A percentile compares a stretch with the other conserved stretches of the same genome.
Conservation (phyloP, 257 asterid genomes). For the Jacaranda mimosifolia region DNA sequence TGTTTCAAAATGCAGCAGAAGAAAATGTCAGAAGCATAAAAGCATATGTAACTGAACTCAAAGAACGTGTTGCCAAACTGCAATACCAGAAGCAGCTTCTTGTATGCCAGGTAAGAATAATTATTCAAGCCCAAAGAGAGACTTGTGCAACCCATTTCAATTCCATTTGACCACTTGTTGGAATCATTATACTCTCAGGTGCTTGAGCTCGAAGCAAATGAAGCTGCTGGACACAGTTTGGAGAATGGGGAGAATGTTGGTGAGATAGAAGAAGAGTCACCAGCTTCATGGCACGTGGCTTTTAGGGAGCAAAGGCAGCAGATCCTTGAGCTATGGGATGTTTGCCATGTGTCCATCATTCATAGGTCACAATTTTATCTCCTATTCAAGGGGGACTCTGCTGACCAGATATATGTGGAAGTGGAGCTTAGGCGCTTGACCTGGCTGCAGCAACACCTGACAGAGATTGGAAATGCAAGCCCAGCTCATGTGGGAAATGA, state of each 20-base stretch:
- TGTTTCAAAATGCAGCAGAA: conserved; percentile 98
- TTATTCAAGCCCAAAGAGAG: neutral
- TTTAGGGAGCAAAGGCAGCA: conserved; percentile 85
- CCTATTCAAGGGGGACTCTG: conserved; percentile 84
- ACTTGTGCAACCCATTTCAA: too few relatives aligned
- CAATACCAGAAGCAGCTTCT: conserved; percentile 98
- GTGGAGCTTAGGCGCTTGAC: conserved; percentile 92
- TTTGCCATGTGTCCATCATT: conserved; percentile 85
- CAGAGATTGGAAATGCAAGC: conserved; percentile 81
- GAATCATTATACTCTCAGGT: conserved; percentile 53
- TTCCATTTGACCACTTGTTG: neutral
- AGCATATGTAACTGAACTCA: conserved; percentile 91
- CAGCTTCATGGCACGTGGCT: conserved; percentile 72
- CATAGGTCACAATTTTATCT: conserved; percentile 92
- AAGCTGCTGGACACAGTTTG: conserved; percentile 81
- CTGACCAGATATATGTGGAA: conserved; percentile 91
- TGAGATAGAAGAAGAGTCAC: conserved; percentile 75
- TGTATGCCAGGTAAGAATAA: conserved; percentile 81
- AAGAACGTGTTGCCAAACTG: conserved; percentile 97
- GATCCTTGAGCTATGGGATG: conserved; percentile 90
- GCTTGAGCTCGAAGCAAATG: conserved; percentile 96
- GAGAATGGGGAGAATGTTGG: conserved; percentile 60
- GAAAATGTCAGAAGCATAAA: conserved; percentile 97
- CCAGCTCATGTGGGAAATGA: conserved; percentile 81
- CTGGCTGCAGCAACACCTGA: conserved; percentile 88